A percentile compares a stretch with the other conserved stretches of the same genome.
phyloP scores from a whole-genome alignment of 768 basidiomycete genomes.

The Clavulina sp. region DNA sequence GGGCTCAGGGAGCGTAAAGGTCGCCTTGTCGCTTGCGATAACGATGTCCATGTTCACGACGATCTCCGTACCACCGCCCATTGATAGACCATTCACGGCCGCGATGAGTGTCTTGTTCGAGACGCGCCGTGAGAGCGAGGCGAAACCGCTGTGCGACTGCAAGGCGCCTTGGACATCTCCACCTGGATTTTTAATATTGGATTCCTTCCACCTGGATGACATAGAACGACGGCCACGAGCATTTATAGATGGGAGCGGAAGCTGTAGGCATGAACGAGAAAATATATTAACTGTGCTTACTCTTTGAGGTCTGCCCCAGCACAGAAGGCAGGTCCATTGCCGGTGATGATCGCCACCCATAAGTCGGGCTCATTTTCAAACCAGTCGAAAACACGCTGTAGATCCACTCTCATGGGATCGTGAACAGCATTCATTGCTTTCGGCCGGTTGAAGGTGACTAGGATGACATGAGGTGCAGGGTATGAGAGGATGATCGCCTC shows the following conservation, averaged over 20 bases:
- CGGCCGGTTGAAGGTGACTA: conserved; percentile 50
- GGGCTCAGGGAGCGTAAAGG: conserved; percentile 62
- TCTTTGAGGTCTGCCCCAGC: conserved; percentile 65
- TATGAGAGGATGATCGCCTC: conserved; percentile 12
- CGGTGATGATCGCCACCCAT: conserved; percentile 67
- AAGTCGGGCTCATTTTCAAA: conserved; percentile 52
- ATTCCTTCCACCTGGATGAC: conserved; percentile 38
- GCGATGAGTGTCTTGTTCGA: conserved; percentile 62
- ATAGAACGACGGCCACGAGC: neutral
- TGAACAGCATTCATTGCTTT: conserved; percentile 58
- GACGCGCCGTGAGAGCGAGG: conserved; percentile 48
- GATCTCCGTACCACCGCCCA: conserved; percentile 50
- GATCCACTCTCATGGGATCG: conserved; percentile 34
- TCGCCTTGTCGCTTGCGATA: conserved; percentile 44
- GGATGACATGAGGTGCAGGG: conserved; percentile 33
- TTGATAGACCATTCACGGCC: conserved; percentile 59
- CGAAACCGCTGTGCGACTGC: conserved; percentile 42
- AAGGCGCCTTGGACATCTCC: conserved; percentile 26
- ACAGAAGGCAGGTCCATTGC: conserved; percentile 55
- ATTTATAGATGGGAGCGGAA: neutral
- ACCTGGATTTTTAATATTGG: conserved; percentile 23
- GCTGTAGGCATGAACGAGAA: neutral
- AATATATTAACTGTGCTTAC: conserved; percentile 21
- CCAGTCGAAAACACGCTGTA: conserved; percentile 42
- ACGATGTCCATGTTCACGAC: conserved; percentile 65